phyloP scores from a whole-genome alignment of 305 asterid genomes.

The Fraxinus paxiana region DNA sequence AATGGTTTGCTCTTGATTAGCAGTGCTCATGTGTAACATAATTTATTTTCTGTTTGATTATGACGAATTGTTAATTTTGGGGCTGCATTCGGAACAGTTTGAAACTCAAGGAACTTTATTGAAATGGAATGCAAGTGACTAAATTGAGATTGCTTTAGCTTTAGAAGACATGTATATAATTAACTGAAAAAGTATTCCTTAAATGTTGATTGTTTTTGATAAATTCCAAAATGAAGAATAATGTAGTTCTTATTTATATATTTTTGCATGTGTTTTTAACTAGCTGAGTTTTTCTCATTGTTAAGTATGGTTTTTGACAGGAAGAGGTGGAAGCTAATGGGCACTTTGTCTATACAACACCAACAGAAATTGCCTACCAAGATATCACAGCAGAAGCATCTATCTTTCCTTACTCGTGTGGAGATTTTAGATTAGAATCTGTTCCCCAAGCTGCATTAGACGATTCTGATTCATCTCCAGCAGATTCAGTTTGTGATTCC shows the following conservation, averaged over 20 bases:
- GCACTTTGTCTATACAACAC: conserved; percentile 33
- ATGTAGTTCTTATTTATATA: not conserved
- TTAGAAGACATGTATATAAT: not conserved
- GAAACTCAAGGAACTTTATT: not conserved
- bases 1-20: not conserved
- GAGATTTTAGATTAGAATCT: conserved; percentile 34
- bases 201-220: not conserved
- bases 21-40: not conserved
- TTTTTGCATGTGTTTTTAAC: not conserved
- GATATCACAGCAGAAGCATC: conserved; percentile 36
- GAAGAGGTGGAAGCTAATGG: conserved; percentile 41
- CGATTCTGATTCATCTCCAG: conserved; percentile 32
- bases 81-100: not conserved
- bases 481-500: conserved; percentile 31
- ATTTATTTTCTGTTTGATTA: not conserved
- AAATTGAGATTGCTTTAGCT: not conserved
- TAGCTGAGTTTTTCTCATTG: not conserved
- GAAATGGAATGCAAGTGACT: not conserved
- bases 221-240: not conserved
- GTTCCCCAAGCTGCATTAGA: conserved; percentile 30
- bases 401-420: conserved; percentile 39
- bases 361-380: conserved; percentile 37
- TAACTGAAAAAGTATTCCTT: not conserved
- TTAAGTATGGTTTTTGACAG: conserved; percentile 30
- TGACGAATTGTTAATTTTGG: not conserved